These are phyloP conservation scores for Pontederia paniculata DNA, from an alignment of 176 grass and related monocot species.

Conservation along the genomic window DNA sequence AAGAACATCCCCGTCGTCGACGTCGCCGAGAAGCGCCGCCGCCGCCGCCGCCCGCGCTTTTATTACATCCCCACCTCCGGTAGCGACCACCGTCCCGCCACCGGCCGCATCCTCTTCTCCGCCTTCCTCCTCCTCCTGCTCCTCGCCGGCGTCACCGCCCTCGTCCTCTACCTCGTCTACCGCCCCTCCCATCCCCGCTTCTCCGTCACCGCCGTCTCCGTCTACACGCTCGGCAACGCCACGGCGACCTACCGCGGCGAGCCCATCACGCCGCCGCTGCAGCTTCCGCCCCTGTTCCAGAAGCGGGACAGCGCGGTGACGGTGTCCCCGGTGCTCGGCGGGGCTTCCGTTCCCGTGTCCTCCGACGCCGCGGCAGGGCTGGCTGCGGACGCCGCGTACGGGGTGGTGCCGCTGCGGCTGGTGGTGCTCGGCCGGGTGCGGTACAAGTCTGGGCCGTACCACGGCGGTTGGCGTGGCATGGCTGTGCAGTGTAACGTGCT, in stretches of 20 bases:
- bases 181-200: slow-evolving; percentile 33
- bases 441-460: slow-evolving; percentile 54
- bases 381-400: slow-evolving; percentile 36
- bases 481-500: slow-evolving; percentile 76
- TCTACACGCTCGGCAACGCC: background rate
- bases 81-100: background rate
- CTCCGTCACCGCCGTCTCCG: background rate
- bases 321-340: slow-evolving; percentile 30
- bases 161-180: slow-evolving; percentile 41
- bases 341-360: slow-evolving; percentile 36
- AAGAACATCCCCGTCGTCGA: too few relatives aligned
- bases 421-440: slow-evolving; percentile 60
- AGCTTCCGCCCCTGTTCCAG: slow-evolving; percentile 51
- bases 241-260: slow-evolving; percentile 38
- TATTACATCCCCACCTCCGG: background rate
- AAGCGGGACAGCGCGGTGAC: slow-evolving; percentile 32
- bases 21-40: too few relatives aligned
- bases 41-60: too few relatives aligned
- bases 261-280: slow-evolving; percentile 36
- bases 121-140: slow-evolving; percentile 47
- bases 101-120: slow-evolving; percentile 51
- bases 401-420: slow-evolving; percentile 45
- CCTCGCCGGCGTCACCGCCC: slow-evolving; percentile 37
- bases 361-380: slow-evolving; percentile 34
- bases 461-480: slow-evolving; percentile 36